Evolutionary conservation across 2,329 filamentous ascomycete genomes (phyloP), one percentile per base, ranked within the genome.

Genomic region (Fusarium sambucinum): DNA sequence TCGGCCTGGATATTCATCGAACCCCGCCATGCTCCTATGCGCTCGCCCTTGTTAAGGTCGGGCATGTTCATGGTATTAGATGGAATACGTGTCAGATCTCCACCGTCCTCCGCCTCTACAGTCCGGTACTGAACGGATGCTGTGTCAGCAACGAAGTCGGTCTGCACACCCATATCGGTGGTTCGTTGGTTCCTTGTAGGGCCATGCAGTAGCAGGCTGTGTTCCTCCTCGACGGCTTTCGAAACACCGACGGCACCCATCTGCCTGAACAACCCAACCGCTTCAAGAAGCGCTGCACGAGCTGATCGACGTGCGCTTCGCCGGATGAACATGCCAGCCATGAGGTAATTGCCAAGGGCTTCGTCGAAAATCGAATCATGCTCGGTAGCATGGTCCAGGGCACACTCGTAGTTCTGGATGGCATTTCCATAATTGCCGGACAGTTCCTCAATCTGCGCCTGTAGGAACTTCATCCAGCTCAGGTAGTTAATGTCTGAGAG

Each of bases 401-500:
- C 88, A 64, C 87, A 83, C 75, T 95, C 92, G 72, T 93, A 94
- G 44, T 85, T 80, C 25, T 81, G 81, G 33, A 94, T 82, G 10
- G 90, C 88, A 4, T 78, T 74, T 5, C 86, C 88, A 62, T 88
- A 84, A 33, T 90, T 80, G 10, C 79, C 79, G 7, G 82, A 80
- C 56, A 92, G 80, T 69, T 94, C 92, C 5, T 86, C 84, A 19
- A 92, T 80, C 70, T 93, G 89, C 2, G 90, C 92, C 55, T 88
- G 85, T 1, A 95, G 81, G 16, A 93, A 80, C 59, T 85, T 86
- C 6, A 90, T 87, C 89, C 90, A 94, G 2, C 86, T 80, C 12
- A 89, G 79, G 75, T 93, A 94, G 77, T 94, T 94, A 71, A 92
- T 84, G 50, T 90, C 84, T 17, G 87, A 90, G 29, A 91, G 83